phyloP scores from a whole-genome alignment of 805 yeast species.

The Allodekkera sacchari region DNA sequence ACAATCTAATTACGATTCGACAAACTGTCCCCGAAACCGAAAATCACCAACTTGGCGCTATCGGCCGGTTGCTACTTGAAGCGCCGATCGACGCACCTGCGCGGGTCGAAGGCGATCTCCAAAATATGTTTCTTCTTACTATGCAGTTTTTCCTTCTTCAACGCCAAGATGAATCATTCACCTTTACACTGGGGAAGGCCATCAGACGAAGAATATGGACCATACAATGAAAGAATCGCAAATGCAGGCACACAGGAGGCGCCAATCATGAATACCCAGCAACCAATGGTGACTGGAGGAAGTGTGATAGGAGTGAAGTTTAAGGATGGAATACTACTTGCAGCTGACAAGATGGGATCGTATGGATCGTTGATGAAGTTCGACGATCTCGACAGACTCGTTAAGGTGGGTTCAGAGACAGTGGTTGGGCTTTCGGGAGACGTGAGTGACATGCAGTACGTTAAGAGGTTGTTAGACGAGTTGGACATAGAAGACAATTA shows the following conservation, averaged over 20 bases:
- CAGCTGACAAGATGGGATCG: slow-evolving; percentile 90
- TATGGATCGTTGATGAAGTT: slow-evolving; percentile 91
- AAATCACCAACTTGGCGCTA: too few species aligned
- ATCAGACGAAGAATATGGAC: slow-evolving; percentile 69
- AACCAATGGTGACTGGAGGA: slow-evolving; percentile 94
- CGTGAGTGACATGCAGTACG: slow-evolving; percentile 83
- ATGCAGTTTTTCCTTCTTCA: too few species aligned
- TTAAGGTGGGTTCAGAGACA: slow-evolving; percentile 77
- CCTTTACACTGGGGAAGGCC: slow-evolving; percentile 97
- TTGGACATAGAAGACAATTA: slow-evolving; percentile 73
- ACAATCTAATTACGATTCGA: too few species aligned
- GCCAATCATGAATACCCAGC: slow-evolving; percentile 83
- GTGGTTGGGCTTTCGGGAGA: slow-evolving; percentile 95
- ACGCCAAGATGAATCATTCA: slow-evolving; percentile 77
- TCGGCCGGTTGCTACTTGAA: too few species aligned
- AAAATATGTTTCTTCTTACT: too few species aligned
- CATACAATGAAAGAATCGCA: slow-evolving; percentile 68
- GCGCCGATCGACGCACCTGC: slow-evolving; percentile 12
- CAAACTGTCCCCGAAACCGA: too few species aligned
- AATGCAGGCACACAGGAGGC: slow-evolving; percentile 40
- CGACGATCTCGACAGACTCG: slow-evolving; percentile 74
- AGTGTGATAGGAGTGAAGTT: slow-evolving; percentile 89
- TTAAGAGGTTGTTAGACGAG: slow-evolving; percentile 67
- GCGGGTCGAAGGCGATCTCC: too few species aligned
- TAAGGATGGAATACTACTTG: slow-evolving; percentile 83